Base-by-base conservation (phyloP, 1,139 yeast genomes). In the Kodamaea suecica region DNA sequence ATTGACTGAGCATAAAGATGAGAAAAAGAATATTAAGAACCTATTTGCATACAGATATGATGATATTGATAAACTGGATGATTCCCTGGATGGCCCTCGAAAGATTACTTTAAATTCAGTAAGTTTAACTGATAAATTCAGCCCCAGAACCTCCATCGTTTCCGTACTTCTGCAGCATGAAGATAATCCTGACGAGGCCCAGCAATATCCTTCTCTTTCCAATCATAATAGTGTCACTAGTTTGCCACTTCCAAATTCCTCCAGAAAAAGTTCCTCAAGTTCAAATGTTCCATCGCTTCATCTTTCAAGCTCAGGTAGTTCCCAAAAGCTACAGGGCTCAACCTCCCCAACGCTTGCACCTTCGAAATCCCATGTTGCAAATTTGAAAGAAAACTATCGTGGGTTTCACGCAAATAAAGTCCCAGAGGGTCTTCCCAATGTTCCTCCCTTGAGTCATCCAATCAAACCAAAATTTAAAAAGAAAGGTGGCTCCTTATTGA, bases 401-500 rank as follows among this genome's bases (percentile, higher is more conserved):
- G 81, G 81, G 2, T 71, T 76, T 53, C 80, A 75, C 47, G 66
- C 64, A 27, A 59, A 61, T 27, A 59, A 59, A 24, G 47, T 57
- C 17, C 57, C 60, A 20, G 63, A 59, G 23, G 50, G 47, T 15
- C 35, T 38, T 13, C 34, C 43, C 25, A 66, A 67, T 28, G 52
- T 70, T 1, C 80, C 81, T 1, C 79, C 80, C 1, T 59, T 73
- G 30, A 48, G 60, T 9, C 75, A 70, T 14, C 80, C 80, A 2
- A 66, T 74, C 12, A 73, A 67, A 43, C 79, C 80, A 1, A 59
- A 64, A 35, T 68, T 70, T 48, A 61, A 59, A 44, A 68, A 66
- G 45, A 69, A 70, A 51, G 64, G 68, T 32, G 55, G 61, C 13
- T 60, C 72, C 2, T 53, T 75, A 26, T 59, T 73, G 33, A 77